phyloP scores from a whole-genome alignment of 2,329 filamentous ascomycete genomes.

The Pyricularia grisea region DNA sequence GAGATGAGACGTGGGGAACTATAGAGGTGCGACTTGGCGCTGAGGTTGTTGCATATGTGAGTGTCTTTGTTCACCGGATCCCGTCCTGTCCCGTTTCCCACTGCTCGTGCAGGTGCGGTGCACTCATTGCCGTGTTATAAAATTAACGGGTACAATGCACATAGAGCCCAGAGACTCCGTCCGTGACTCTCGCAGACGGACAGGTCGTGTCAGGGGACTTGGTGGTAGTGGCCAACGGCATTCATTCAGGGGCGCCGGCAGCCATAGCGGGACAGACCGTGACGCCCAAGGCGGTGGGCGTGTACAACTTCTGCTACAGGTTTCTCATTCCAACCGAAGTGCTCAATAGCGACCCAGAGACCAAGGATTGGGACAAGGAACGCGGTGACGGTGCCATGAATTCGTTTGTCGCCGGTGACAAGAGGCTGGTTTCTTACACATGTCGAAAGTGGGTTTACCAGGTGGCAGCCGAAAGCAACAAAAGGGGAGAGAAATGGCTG shows the following conservation, averaged over 20 bases:
- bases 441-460: constrained; percentile 10
- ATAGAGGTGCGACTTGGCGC: not conserved
- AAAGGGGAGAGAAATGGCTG: not conserved
- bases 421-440: not conserved
- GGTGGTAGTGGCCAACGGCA: constrained; percentile 26
- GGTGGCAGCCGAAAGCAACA: not conserved
- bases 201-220: constrained; percentile 18
- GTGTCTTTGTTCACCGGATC: too few relatives aligned
- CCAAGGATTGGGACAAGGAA: not conserved
- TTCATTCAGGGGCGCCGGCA: constrained; percentile 12
- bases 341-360: constrained; percentile 13
- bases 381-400: not conserved
- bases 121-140: too few relatives aligned
- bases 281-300: constrained; percentile 16
- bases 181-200: constrained; percentile 15
- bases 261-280: constrained; percentile 15
- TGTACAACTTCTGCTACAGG: constrained; percentile 25
- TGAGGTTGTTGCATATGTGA: not conserved
- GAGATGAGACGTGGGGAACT: not conserved
- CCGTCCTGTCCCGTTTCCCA: too few relatives aligned
- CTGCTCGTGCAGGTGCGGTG: too few relatives aligned
- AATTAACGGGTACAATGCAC: not conserved
- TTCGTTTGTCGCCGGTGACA: not conserved
- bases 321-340: constrained; percentile 19
- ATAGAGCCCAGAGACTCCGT: constrained; percentile 12